A percentile compares a stretch with the other conserved stretches of the same genome.
Evolutionary conservation across 495 filamentous ascomycete species (phyloP).

Genomic region (Saxophila tyrrhenica): DNA sequence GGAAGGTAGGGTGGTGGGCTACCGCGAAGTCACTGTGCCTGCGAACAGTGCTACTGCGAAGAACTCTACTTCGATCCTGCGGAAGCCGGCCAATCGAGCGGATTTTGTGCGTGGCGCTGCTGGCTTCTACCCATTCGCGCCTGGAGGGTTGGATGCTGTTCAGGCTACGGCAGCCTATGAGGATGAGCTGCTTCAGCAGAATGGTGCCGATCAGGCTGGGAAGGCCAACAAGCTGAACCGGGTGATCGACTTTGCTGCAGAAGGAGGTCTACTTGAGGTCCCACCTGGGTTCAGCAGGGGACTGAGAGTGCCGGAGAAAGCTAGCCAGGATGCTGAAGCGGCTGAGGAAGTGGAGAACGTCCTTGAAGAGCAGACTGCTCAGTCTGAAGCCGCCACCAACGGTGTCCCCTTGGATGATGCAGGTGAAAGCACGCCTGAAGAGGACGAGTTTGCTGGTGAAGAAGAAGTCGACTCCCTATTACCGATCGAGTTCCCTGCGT

Average conservation of each 20-base stretch:
- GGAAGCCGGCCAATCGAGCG: conserved; percentile 76
- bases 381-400: conserved; percentile 33
- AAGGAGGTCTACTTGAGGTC: conserved; percentile 67
- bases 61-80: conserved; percentile 82
- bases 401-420: conserved; percentile 29
- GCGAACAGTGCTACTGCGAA: conserved; percentile 86
- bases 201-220: conserved; percentile 1
- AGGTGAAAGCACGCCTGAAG: conserved; percentile 14
- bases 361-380: conserved; percentile 55
- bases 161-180: conserved; percentile 68
- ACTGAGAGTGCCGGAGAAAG: conserved; percentile 57
- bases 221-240: conserved; percentile 47
- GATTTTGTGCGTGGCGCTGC: conserved; percentile 93
- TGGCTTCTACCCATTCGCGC: conserved; percentile 92
- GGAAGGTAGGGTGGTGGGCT: conserved; percentile 86
- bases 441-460: conserved; percentile 39
- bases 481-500: conserved; percentile 82
- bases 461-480: conserved; percentile 87
- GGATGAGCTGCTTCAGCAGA: conserved; percentile 41
- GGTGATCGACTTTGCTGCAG: conserved; percentile 66
- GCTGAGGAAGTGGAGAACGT: conserved; percentile 64
- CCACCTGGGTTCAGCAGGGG: conserved; percentile 78
- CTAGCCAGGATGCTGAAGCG: conserved; percentile 42
- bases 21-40: conserved; percentile 87
- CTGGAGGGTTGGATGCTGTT: conserved; percentile 82